These are phyloP conservation scores for Geotrichum fermentans DNA, from an alignment of 1,139 yeast species.

Conservation along the genomic window DNA sequence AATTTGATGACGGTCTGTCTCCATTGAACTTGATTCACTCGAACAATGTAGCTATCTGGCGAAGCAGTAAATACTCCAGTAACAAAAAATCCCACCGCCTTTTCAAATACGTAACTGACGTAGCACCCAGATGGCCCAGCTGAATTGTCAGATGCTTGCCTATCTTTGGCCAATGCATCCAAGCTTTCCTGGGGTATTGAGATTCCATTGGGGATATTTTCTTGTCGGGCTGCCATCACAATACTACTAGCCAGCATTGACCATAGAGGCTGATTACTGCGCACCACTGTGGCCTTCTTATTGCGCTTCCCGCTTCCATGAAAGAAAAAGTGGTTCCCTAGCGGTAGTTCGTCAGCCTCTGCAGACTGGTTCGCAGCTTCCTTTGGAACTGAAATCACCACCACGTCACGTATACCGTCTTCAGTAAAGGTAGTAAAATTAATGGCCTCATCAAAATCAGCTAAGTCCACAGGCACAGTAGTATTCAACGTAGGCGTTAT, in stretches of 20 bases:
- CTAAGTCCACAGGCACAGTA: background rate
- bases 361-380: slow-evolving; percentile 19
- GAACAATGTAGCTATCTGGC: slow-evolving; percentile 28
- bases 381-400: slow-evolving; percentile 23
- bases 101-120: slow-evolving; percentile 33
- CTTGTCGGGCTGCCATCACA: slow-evolving; percentile 38
- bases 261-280: slow-evolving; percentile 38
- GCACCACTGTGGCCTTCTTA: slow-evolving; percentile 22
- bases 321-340: slow-evolving; percentile 10
- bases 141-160: slow-evolving; percentile 16
- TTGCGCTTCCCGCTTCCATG: slow-evolving; percentile 8
- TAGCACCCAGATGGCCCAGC: slow-evolving; percentile 26
- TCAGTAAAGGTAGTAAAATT: slow-evolving; percentile 6
- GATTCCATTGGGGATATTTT: slow-evolving; percentile 17
- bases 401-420: slow-evolving; percentile 10
- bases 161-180: slow-evolving; percentile 15
- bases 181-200: slow-evolving; percentile 15
- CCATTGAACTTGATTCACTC: slow-evolving; percentile 38
- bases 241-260: slow-evolving; percentile 37
- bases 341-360: slow-evolving; percentile 6
- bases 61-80: slow-evolving; percentile 23
- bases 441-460: slow-evolving; percentile 3
- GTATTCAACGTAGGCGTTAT: background rate
- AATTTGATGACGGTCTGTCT: slow-evolving; percentile 35
- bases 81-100: slow-evolving; percentile 34